phyloP scores from a whole-genome alignment of 495 filamentous ascomycete genomes.

The Penicillium mononematosum region DNA sequence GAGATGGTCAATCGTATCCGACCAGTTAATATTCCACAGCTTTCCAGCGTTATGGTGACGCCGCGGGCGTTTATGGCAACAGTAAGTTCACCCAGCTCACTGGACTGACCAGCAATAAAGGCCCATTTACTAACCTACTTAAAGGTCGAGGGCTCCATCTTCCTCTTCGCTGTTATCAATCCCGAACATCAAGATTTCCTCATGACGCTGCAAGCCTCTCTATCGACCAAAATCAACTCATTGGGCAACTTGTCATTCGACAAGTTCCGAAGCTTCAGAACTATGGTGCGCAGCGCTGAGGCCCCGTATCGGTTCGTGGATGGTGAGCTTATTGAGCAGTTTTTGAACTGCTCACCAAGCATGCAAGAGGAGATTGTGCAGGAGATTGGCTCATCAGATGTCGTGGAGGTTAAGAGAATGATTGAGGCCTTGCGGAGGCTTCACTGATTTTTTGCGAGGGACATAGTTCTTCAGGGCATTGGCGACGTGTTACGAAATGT shows the following conservation, averaged over 20 bases:
- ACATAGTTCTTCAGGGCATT: background rate
- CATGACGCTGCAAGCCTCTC: constrained; percentile 72
- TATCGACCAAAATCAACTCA: constrained; percentile 63
- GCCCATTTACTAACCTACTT: constrained; percentile 3
- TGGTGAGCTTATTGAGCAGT: constrained; percentile 84
- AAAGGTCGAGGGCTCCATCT: constrained; percentile 87
- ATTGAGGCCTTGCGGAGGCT: constrained; percentile 73
- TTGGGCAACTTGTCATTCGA: constrained; percentile 72
- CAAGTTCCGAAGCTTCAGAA: constrained; percentile 75
- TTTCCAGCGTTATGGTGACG: constrained; percentile 61
- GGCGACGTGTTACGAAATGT: constrained; percentile 4
- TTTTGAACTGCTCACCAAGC: constrained; percentile 64
- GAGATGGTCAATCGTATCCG: constrained; percentile 90
- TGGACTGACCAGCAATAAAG: background rate
- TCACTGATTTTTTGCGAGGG: constrained; percentile 44
- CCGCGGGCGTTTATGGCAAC: constrained; percentile 89
- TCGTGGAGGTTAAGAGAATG: constrained; percentile 69
- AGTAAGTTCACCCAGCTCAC: constrained; percentile 53
- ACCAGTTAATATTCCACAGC: constrained; percentile 56
- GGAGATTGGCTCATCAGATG: constrained; percentile 53
- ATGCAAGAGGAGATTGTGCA: constrained; percentile 64
- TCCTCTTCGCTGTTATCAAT: constrained; percentile 78
- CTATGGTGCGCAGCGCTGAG: constrained; percentile 62
- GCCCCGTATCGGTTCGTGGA: constrained; percentile 89
- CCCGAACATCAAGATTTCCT: constrained; percentile 71